These are phyloP conservation scores for Pinus tabuliformis DNA, from an alignment of 75 land plant species.

Conservation along the genomic window DNA sequence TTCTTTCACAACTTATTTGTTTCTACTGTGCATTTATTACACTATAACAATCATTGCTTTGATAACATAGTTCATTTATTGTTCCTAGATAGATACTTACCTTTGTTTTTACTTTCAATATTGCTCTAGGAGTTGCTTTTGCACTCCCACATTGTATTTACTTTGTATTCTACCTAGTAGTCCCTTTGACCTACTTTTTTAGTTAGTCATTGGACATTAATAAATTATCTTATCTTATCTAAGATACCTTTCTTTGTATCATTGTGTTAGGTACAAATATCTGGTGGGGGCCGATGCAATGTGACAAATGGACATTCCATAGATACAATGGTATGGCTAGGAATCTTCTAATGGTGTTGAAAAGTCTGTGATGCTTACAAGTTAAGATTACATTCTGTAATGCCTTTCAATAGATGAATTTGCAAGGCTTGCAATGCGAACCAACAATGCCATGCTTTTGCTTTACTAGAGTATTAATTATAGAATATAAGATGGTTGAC, in stretches of 20 bases:
- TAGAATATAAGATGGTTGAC: neutral
- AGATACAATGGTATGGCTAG: slow-evolving; percentile 53
- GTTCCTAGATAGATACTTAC: neutral
- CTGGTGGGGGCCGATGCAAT: slow-evolving; percentile 99
- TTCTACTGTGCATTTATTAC: neutral
- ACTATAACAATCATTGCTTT: neutral
- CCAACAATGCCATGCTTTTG: no score
- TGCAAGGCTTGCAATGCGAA: no score
- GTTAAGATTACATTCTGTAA: neutral
- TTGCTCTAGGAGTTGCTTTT: no score
- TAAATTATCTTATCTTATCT: no score
- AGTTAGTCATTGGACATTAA: no score
- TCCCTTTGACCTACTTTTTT: no score
- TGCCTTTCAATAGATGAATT: no score
- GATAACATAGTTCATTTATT: no score
- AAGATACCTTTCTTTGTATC: neutral
- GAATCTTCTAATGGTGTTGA: neutral
- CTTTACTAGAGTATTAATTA: no score
- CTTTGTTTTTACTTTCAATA: neutral
- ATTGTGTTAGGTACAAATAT: slow-evolving; percentile 70
- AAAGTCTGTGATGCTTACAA: neutral
- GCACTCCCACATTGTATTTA: no score
- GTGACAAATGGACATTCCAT: slow-evolving; percentile 84
- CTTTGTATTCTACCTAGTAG: no score
- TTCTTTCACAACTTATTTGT: neutral